Base-by-base conservation (phyloP, 805 yeast species). In the Suhomyces sp. region DNA sequence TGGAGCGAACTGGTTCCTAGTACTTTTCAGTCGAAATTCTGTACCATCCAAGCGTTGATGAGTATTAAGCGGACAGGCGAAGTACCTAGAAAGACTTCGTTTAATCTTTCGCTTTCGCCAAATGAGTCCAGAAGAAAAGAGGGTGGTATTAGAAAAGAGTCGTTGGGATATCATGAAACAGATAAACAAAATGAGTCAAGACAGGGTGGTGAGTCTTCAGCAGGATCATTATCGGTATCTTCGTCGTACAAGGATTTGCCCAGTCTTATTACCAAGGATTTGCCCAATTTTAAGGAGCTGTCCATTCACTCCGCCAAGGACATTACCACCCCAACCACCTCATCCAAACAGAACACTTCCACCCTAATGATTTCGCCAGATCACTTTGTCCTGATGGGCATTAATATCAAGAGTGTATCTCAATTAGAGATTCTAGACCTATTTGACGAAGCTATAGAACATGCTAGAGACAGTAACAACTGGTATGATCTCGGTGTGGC, bases 361-460 rank as follows among this genome's bases (percentile, higher is more conserved):
- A n/a, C 31, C 2, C 22, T 37, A 17, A 6, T 37, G 12, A 4
- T 37, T 10, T 19, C 22, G 15, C 22, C 22, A 17, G 41, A 37
- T 4, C 41, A 37, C 7, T 37, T 37, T 15, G 22, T 12, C 5
- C n/a, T 12, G 13, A 17, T 37, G 13, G 58, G 50, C 22, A 52
- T 62, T 7, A 58, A 60, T 2, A 57, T 58, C 4, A 53, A 52
- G 2, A 35, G 31, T 0, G 21, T 31, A 1, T 58, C 73, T 4
- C 69, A 70, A 17, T 57, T 80, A 19, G 73, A 67, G 20, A 64
- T 72, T 3, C 58, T 80, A 7, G 83, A 80, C 52, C 54, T 63
- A 15, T 80, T 73, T 57, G 80, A 78, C 48, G 72, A 66, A 21
- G 77, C 82, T 0, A 66, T 78, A n/a, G 74, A 70, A n/a, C 47